Conservation (phyloP, 257 asterid genomes). For the Solanum chilense region DNA sequence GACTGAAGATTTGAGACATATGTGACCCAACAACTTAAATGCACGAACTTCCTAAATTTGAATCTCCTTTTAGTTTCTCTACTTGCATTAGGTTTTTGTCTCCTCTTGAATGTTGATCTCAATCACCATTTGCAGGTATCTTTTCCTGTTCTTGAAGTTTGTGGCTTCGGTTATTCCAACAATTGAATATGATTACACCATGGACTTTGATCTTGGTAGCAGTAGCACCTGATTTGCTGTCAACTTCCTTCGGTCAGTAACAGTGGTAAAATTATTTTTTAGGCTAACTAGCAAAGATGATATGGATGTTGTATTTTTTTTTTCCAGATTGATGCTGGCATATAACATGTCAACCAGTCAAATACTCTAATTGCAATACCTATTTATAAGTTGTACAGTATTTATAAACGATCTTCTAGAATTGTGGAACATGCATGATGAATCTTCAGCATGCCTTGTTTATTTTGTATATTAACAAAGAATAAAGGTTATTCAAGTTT, state of each 20-base stretch:
- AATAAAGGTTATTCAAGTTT: neutral
- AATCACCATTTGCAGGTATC: slow-evolving; percentile 26
- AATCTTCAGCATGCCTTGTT: neutral
- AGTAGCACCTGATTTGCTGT: slow-evolving; percentile 22
- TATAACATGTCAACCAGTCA: neutral
- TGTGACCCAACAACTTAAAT: neutral
- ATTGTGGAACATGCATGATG: neutral
- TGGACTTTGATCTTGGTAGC: slow-evolving; percentile 97
- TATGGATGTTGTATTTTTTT: neutral
- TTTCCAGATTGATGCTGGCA: neutral
- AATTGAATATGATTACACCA: slow-evolving; percentile 87
- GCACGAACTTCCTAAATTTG: neutral
- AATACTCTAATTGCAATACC: neutral
- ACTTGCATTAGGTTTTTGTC: neutral
- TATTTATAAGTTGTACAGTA: neutral
- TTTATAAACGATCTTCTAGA: neutral
- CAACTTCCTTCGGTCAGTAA: neutral
- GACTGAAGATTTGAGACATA: neutral
- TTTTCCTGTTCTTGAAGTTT: slow-evolving; percentile 40
- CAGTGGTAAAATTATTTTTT: neutral
- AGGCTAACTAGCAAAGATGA: neutral
- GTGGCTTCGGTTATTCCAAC: slow-evolving; percentile 86
- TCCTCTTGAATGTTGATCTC: neutral
- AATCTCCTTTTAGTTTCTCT: neutral
- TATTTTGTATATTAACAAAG: neutral